Base-by-base conservation (phyloP, 805 yeast species). In the Groenewaldozyma salmanticensis region DNA sequence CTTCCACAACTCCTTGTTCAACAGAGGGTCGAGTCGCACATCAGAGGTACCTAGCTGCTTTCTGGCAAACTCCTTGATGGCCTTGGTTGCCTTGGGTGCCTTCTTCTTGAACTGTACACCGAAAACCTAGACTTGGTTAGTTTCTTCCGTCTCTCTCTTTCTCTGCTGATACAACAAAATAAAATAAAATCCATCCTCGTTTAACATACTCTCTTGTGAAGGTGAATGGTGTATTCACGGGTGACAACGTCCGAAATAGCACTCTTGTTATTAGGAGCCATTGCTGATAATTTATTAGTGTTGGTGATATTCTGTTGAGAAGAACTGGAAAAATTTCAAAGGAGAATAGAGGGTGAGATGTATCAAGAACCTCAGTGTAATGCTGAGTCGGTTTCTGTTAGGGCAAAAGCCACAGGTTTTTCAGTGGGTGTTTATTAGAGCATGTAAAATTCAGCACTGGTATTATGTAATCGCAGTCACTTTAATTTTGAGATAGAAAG, bases 41-140 rank as follows among this genome's bases (percentile, higher is more conserved):
- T 92, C 99, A 55, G 82, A 72, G 64, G 99, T 92, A 70, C 97
- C 97, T 92, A 92, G 86, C 83, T 90, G 96, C 76, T 85, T 79
- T 70, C 84, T 78, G 67, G 97, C 96, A 70, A 92, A 92, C 75
- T 84, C 87, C 80, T 86, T 90, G 77, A 92, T 88, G 74, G 87
- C 98, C 84, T 86, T 92, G 75, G 90, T 92, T 64, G 99, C 98
- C 70, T 76, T 85, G 75, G 99, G 99, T 66, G 99, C 99, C 78
- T 96, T 87, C 83, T 83, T 84, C 81, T 92, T 92, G 95, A 90
- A 92, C 74, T 86, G 83, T 61, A 81, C 88, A 78, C 97, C 97
- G 75, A 85, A 95, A 70, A 87, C 83, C 94, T 82, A 39, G 17
- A 22, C 24, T 21, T 33, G 27, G 36, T 40, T 42, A 46, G 44